Conservation (phyloP, 2,329 filamentous ascomycete genomes). For the Alternaria brassicicola region DNA sequence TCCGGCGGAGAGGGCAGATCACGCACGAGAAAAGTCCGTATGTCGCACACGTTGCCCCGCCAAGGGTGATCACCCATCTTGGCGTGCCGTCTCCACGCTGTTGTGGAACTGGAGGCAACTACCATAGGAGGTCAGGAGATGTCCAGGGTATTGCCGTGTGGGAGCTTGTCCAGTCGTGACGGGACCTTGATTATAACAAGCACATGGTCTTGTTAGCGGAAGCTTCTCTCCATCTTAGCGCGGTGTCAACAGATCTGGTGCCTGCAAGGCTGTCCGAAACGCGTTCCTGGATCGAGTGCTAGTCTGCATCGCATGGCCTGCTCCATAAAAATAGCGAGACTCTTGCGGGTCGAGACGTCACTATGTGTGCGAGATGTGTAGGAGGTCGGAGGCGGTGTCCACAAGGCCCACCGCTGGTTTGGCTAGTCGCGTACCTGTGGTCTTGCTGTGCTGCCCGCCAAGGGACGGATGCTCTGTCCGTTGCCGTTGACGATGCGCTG, state of each 20-base stretch:
- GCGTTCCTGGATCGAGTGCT: not conserved
- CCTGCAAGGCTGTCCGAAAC: not conserved
- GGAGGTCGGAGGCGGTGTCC: not conserved
- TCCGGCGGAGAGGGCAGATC: constrained; percentile 17
- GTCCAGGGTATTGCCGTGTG: not conserved
- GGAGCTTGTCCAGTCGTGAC: constrained; percentile 4
- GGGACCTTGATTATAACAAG: constrained; percentile 25
- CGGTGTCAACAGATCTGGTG: not conserved
- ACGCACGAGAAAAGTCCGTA: constrained; percentile 13
- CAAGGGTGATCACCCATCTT: constrained; percentile 29
- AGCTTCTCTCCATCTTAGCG: constrained; percentile 1
- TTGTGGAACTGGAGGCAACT: constrained; percentile 1
- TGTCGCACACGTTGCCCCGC: constrained; percentile 21
- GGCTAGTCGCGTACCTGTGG: not conserved
- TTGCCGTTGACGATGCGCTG: not conserved
- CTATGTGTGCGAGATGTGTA: not conserved
- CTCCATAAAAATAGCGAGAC: not conserved
- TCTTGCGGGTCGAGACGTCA: not conserved
- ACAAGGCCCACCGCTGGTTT: not conserved
- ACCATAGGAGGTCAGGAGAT: constrained; percentile 9
- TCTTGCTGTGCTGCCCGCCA: not conserved
- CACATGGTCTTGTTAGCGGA: constrained; percentile 9
- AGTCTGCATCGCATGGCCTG: not conserved
- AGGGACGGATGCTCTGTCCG: not conserved
- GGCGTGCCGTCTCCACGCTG: constrained; percentile 23